Percentiles rank a stretch among this genome's conserved stretches.
These are phyloP conservation scores for Zymoseptoria brevis DNA, from an alignment of 2,329 filamentous ascomycete genomes.

Conservation along the genomic window DNA sequence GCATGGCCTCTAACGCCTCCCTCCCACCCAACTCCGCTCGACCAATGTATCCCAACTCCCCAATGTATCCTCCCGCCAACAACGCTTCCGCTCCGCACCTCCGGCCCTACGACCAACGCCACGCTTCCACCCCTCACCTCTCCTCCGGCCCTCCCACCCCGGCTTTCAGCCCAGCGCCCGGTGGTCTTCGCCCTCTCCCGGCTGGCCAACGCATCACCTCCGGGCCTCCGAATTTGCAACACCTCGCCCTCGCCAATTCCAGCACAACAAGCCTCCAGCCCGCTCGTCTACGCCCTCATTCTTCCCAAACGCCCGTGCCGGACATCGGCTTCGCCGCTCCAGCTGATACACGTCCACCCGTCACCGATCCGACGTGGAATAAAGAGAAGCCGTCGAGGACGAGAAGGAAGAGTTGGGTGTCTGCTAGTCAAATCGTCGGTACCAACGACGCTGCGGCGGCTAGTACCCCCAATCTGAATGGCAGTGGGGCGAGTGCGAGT, in stretches of 20 bases:
- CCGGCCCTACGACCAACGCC: conserved; percentile 15
- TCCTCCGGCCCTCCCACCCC: conserved; percentile 6
- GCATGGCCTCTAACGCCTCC: conserved; percentile 13
- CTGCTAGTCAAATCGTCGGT: background rate
- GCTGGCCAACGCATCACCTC: conserved; percentile 23
- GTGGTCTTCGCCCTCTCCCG: conserved; percentile 1
- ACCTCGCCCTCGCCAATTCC: conserved; percentile 3
- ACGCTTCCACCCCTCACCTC: conserved; percentile 12
- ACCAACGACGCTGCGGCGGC: background rate
- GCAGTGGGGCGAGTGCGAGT: background rate
- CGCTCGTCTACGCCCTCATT: conserved; percentile 4
- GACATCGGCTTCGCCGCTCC: conserved; percentile 35
- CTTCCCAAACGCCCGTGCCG: conserved; percentile 13
- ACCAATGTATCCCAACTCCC: conserved; percentile 3
- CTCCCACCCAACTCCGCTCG: conserved; percentile 3
- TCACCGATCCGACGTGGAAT: conserved; percentile 13
- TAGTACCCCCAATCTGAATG: background rate
- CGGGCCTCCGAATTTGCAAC: conserved; percentile 22
- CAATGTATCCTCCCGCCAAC: conserved; percentile 10
- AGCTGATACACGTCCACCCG: conserved; percentile 33
- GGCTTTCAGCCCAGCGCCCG: conserved; percentile 14
- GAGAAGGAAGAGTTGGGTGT: background rate
- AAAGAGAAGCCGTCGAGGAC: conserved; percentile 3
- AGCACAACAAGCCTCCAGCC: conserved; percentile 3
- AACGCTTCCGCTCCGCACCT: conserved; percentile 7